Evolutionary conservation across 768 basidiomycete species (phyloP).

Genomic region (Paxillus rubicundulus): DNA sequence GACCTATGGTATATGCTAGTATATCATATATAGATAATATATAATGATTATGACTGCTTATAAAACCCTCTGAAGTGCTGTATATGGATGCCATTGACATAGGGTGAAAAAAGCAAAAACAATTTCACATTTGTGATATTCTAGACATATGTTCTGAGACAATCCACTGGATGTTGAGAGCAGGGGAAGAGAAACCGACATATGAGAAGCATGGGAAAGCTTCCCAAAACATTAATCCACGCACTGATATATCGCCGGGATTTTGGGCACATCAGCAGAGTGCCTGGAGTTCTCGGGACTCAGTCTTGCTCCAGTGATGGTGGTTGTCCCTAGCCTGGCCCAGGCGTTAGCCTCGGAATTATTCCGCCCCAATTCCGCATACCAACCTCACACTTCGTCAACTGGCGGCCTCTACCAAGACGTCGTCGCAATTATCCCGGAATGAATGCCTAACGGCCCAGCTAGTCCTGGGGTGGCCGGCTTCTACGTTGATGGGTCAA

Average conservation of each 20-base stretch:
- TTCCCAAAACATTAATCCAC: too few species aligned
- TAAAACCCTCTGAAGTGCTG: too few species aligned
- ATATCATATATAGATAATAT: too few species aligned
- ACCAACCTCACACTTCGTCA: constrained; percentile 30
- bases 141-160: too few species aligned
- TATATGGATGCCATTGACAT: too few species aligned
- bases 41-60: too few species aligned
- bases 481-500: constrained; percentile 34
- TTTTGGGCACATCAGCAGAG: constrained; percentile 29
- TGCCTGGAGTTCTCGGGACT: constrained; percentile 38
- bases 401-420: constrained; percentile 37
- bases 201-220: too few species aligned
- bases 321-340: constrained; percentile 14
- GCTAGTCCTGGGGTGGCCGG: constrained; percentile 33
- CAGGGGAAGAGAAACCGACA: too few species aligned
- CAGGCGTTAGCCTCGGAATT: constrained; percentile 28
- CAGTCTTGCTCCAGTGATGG: constrained; percentile 29
- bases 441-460: constrained; percentile 17
- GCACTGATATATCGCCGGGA: not conserved
- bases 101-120: too few species aligned
- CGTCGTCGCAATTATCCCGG: constrained; percentile 37
- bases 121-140: too few species aligned
- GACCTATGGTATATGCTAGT: too few species aligned
- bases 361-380: constrained; percentile 41
- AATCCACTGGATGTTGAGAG: too few species aligned